These are phyloP conservation scores for Salvia rosmarinus DNA, from an alignment of 257 asterid genomes.

Conservation along the genomic window DNA sequence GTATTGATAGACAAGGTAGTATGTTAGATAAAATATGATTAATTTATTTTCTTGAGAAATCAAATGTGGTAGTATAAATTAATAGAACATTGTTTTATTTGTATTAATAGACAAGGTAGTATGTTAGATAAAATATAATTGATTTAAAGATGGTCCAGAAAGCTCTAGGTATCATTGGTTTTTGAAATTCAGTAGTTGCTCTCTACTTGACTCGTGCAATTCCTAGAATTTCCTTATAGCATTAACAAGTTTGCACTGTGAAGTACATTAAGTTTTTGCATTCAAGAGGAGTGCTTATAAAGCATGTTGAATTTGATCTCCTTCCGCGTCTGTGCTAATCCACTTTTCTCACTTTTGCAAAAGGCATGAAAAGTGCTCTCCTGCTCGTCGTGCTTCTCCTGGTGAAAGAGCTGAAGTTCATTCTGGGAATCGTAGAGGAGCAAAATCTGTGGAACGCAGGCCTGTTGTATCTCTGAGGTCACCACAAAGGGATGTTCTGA, in stretches of 20 bases:
- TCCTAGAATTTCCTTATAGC: slow-evolving; percentile 23
- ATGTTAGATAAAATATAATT: slow-evolving; percentile 6
- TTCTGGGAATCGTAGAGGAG: slow-evolving; percentile 40
- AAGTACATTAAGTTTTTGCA: slow-evolving; percentile 18
- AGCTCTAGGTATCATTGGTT: not conserved
- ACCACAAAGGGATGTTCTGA: slow-evolving; percentile 60
- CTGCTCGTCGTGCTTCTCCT: slow-evolving; percentile 56
- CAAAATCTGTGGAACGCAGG: slow-evolving; percentile 42
- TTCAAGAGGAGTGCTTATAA: slow-evolving; percentile 14
- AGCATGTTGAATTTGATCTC: slow-evolving; percentile 20
- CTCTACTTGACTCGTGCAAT: slow-evolving; percentile 13
- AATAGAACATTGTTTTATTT: not conserved
- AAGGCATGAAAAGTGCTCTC: slow-evolving; percentile 53
- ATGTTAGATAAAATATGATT: too few relatives aligned
- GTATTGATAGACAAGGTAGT: too few relatives aligned
- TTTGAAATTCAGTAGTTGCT: slow-evolving; percentile 21
- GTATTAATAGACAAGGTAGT: not conserved
- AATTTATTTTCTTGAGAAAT: not conserved
- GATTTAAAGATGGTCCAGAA: slow-evolving; percentile 9
- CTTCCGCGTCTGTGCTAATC: slow-evolving; percentile 10
- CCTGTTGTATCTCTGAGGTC: slow-evolving; percentile 60
- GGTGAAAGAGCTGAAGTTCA: slow-evolving; percentile 41
- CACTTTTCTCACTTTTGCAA: slow-evolving; percentile 38
- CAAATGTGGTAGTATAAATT: slow-evolving; percentile 11
- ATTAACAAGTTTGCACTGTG: not conserved